These are phyloP conservation scores for Corymbia citriodora DNA, from an alignment of 441 rosid species.

Conservation along the genomic window DNA sequence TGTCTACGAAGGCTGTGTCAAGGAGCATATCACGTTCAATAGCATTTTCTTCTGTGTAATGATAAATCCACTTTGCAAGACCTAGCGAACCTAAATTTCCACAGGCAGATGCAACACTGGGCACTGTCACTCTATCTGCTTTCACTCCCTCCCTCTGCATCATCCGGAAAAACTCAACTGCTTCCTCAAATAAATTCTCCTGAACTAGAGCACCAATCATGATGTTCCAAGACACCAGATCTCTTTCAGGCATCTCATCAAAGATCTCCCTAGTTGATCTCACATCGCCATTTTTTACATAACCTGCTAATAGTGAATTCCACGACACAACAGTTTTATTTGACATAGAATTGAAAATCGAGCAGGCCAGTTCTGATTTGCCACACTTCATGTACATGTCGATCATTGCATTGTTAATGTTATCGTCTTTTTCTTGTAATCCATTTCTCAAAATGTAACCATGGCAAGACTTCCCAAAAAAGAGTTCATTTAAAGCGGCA, in stretches of 20 bases:
- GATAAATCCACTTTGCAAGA: constrained; percentile 47
- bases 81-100: constrained; percentile 51
- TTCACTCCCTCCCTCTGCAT: constrained; percentile 41
- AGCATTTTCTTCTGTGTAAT: constrained; percentile 27
- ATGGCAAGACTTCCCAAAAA: constrained; percentile 48
- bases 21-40: constrained; percentile 42
- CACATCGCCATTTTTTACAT: constrained; percentile 38
- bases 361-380: constrained; percentile 37
- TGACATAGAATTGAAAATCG: constrained; percentile 36
- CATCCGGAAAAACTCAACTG: constrained; percentile 34
- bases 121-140: constrained; percentile 47
- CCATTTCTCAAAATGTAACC: constrained; percentile 59
- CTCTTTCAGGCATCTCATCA: constrained; percentile 46
- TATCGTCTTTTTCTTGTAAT: constrained; percentile 43
- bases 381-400: constrained; percentile 76
- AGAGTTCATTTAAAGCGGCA: constrained; percentile 34
- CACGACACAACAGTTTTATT: constrained; percentile 58
- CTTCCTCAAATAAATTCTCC: constrained; percentile 47
- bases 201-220: constrained; percentile 38
- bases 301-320: constrained; percentile 62
- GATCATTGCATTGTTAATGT: constrained; percentile 42
- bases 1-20: constrained; percentile 42
- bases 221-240: constrained; percentile 54
- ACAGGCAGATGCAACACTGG: constrained; percentile 53
- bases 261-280: constrained; percentile 41